A percentile compares a stretch with the other conserved stretches of the same genome.
These are phyloP conservation scores for Cadophora sp. DNA, from an alignment of 2,329 filamentous ascomycete species.

Conservation along the genomic window DNA sequence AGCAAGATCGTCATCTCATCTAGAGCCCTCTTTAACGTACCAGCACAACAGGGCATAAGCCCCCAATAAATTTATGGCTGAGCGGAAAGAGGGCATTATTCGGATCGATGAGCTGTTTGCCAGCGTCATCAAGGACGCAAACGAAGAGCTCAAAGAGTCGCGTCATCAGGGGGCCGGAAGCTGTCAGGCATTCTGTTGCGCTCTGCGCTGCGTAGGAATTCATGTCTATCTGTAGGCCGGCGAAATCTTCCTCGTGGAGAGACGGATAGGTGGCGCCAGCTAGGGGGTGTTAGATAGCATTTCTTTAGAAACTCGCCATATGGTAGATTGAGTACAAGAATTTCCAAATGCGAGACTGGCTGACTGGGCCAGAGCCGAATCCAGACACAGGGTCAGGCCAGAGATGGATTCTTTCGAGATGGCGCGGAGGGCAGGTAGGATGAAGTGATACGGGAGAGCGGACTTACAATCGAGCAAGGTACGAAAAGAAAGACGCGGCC, in stretches of 20 bases:
- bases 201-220: constrained; percentile 49
- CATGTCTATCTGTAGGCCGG: constrained; percentile 46
- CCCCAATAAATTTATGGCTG: constrained; percentile 27
- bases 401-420: too few relatives aligned
- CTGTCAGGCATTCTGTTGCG: constrained; percentile 35
- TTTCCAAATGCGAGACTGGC: too few relatives aligned
- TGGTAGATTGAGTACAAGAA: too few relatives aligned
- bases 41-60: constrained; percentile 29
- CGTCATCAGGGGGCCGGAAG: constrained; percentile 27
- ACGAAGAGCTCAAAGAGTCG: constrained; percentile 49
- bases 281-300: background rate
- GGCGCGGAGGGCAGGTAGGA: background rate
- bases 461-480: constrained; percentile 49
- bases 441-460: background rate
- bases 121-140: constrained; percentile 41
- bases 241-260: constrained; percentile 48
- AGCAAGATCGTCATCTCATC: too few relatives aligned
- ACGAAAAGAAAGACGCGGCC: constrained; percentile 45
- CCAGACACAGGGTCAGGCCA: too few relatives aligned
- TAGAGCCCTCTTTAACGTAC: background rate
- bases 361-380: too few relatives aligned
- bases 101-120: constrained; percentile 41
- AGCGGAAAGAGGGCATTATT: constrained; percentile 31
- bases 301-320: too few relatives aligned
- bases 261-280: constrained; percentile 52